Base-by-base conservation (phyloP, 2,329 filamentous ascomycete species). In the Bimuria novae-zelandiae region DNA sequence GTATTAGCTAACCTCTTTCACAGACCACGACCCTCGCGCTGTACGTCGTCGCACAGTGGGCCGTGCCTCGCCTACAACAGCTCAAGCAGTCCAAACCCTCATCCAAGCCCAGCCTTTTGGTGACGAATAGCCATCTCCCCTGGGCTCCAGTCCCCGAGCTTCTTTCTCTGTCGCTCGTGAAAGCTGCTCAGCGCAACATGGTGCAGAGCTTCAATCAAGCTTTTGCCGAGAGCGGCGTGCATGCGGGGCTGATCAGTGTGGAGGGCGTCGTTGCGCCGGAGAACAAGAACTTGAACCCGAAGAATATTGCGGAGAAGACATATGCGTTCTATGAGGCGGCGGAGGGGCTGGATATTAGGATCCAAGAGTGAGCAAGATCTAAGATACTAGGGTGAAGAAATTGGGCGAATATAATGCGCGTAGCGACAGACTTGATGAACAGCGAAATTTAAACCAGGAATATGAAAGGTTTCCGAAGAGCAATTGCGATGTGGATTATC, bases 181-280 rank as follows among this genome's bases (percentile, higher is more conserved):
- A 84, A 60, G 77, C 80, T 1, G 75, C 80, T 0, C 81, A 84
- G 69, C 68, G 77, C 16, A 82, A 79, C 36, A 64, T 83, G 60
- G 72, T 81, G 8, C 67, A 79, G 51, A 78, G 72, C 14, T 65
- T 83, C 57, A 60, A 70, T 19, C 67, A 70, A 49, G 74, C 74
- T 7, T 81, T 76, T 49, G 57, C 59, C 10, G 62, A 72, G 45
- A 75, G 75, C 2, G 69, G 68, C 3, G 75, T 84, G 2, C 79
- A 82, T 52, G 63, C 80, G 16, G 80, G 76, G 0, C 60, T 83
- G 16, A 63, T 84, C 2, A 74, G 65, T 42, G 75, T 82, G 0
- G 76, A 75, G 3, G 81, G 80, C 0, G 58, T 65, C 0, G 79
- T 82, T 0, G 62, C 61, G 2, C 68, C 71, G 0, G 70, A 76